Percentiles rank a stretch among this genome's conserved stretches.
These are phyloP conservation scores for Elaeagnus macrophylla DNA, from an alignment of 306 rosid species.

Conservation along the genomic window DNA sequence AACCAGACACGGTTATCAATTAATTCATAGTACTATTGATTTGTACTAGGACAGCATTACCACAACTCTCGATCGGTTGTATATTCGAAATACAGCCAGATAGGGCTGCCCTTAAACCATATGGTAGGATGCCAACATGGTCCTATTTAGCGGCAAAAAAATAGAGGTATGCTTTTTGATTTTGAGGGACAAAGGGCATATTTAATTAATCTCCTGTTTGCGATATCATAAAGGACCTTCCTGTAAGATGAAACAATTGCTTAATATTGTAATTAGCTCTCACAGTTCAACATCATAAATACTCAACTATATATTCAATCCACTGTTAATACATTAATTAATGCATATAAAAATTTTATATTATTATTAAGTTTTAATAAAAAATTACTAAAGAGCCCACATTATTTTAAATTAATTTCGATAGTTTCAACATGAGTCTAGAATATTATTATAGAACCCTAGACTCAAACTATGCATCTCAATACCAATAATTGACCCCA, in stretches of 20 bases:
- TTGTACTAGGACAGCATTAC: background rate
- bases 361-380: too few relatives aligned
- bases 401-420: too few relatives aligned
- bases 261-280: background rate
- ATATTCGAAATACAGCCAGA: constrained; percentile 1
- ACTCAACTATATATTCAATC: too few relatives aligned
- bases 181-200: constrained; percentile 27
- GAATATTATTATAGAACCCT: too few relatives aligned
- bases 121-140: constrained; percentile 26
- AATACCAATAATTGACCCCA: too few relatives aligned
- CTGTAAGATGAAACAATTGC: constrained; percentile 29
- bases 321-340: too few relatives aligned
- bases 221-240: constrained; percentile 7
- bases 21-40: background rate
- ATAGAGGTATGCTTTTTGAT: constrained; percentile 35
- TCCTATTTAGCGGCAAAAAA: constrained; percentile 39
- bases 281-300: too few relatives aligned
- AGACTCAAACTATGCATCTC: too few relatives aligned
- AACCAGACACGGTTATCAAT: background rate
- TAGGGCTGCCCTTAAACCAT: background rate
- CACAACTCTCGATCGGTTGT: background rate
- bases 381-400: too few relatives aligned
- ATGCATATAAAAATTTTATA: too few relatives aligned
- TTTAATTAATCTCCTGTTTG: constrained; percentile 30
- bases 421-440: too few relatives aligned